phyloP scores from a whole-genome alignment of 371 early-diverging fungal genomes.

The Circinella umbellata region DNA sequence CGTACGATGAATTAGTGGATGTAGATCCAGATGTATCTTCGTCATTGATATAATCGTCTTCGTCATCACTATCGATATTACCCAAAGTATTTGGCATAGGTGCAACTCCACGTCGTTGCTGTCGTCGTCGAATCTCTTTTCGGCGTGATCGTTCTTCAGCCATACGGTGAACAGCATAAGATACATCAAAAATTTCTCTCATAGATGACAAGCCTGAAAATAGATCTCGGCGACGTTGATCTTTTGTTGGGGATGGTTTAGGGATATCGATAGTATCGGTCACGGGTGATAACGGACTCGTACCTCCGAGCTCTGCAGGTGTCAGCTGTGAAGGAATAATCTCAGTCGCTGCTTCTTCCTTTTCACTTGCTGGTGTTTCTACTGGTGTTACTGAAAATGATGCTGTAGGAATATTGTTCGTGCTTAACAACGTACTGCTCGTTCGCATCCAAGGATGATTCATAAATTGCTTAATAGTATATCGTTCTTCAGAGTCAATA shows the following conservation, averaged over 20 bases:
- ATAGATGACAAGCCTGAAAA: constrained; percentile 43
- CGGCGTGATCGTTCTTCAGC: constrained; percentile 54
- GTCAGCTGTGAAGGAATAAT: background rate
- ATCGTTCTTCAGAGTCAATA: constrained; percentile 57
- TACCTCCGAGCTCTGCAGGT: background rate
- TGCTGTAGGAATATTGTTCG: no score
- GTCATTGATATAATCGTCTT: constrained; percentile 33
- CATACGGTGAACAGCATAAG: constrained; percentile 54
- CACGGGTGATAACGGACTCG: constrained; percentile 8
- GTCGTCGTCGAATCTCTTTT: constrained; percentile 20
- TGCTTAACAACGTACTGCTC: background rate
- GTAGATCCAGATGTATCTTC: constrained; percentile 13
- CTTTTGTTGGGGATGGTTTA: constrained; percentile 9
- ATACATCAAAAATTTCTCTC: constrained; percentile 58
- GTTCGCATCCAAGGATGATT: constrained; percentile 80
- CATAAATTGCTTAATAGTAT: constrained; percentile 71
- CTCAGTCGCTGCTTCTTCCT: background rate
- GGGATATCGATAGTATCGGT: constrained; percentile 17
- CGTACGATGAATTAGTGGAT: constrained; percentile 3
- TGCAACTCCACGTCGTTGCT: constrained; percentile 7
- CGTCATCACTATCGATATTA: constrained; percentile 30
- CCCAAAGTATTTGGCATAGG: constrained; percentile 27
- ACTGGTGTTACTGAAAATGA: background rate
- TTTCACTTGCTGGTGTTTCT: constrained; percentile 6
- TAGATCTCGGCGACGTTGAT: constrained; percentile 17